A percentile compares a stretch with the other conserved stretches of the same genome.
phyloP scores from a whole-genome alignment of 805 yeast genomes.

The Zygotorulaspora danielsina region DNA sequence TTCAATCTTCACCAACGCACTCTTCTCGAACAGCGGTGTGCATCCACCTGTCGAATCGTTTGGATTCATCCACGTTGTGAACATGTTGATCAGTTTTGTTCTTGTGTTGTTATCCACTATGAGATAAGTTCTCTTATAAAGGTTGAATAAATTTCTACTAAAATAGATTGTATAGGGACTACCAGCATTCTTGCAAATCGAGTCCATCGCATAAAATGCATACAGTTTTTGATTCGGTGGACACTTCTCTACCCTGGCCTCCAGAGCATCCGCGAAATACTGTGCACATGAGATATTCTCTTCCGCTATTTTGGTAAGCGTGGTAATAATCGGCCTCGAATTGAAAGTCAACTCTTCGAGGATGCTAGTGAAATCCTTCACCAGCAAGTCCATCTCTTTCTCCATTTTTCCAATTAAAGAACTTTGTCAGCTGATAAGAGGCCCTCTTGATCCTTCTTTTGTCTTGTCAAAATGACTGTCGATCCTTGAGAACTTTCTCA shows the following conservation, averaged over 20 bases:
- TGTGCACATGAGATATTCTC: constrained; percentile 77
- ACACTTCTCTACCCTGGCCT: constrained; percentile 66
- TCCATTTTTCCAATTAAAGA: constrained; percentile 16
- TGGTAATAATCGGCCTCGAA: constrained; percentile 84
- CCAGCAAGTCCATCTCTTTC: constrained; percentile 35
- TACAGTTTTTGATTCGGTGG: constrained; percentile 81
- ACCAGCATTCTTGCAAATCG: constrained; percentile 87
- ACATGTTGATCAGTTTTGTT: constrained; percentile 66
- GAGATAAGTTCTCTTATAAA: constrained; percentile 75
- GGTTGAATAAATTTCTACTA: constrained; percentile 56
- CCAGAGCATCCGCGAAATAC: constrained; percentile 71
- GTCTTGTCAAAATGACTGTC: no score
- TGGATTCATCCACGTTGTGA: constrained; percentile 82
- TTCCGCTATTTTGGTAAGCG: constrained; percentile 77
- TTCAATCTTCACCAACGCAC: constrained; percentile 68
- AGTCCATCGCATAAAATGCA: constrained; percentile 80
- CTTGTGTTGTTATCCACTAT: constrained; percentile 73
- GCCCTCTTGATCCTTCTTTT: no score
- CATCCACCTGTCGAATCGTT: constrained; percentile 34
- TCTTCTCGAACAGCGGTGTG: constrained; percentile 65
- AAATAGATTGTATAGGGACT: constrained; percentile 82
- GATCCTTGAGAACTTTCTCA: no score
- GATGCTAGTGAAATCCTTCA: constrained; percentile 63
- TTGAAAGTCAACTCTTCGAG: constrained; percentile 77
- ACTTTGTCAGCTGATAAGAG: background rate